Evolutionary conservation across 2,329 filamentous ascomycete genomes (phyloP), one percentile per base, ranked within the genome.

Genomic region (Nannizziopsis arthrosporioides): DNA sequence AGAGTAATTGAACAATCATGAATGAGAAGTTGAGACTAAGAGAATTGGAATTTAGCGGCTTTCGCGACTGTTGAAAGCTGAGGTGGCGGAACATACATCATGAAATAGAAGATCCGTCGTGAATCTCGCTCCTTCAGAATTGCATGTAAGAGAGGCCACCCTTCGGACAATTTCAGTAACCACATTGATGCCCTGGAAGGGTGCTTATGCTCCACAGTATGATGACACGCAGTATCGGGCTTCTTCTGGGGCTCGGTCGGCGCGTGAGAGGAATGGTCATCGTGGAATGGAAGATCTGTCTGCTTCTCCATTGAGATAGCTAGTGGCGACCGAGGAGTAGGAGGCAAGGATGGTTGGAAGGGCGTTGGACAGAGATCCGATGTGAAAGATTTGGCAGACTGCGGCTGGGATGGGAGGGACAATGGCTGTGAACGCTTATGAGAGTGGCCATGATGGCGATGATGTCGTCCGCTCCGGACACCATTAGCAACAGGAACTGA

Each of bases 101-200:
- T 94, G 58, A 96, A 98, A 67, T 98, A 98, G 56, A 94, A 93
- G 54, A 98, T 96, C 39, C 90, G 80, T 50, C 92, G 78, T 12
- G 90, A 96, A 63, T 98, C 90, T 59, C 87, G 88, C 60, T 96
- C 90, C 11, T 82, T 79, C 58, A 98, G 69, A 50, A 98, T 87
- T 46, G 86, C 83, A 61, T 95, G 81, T 14, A 95, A 59, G 31
- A 96, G 73, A 0, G 90, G 89, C 62, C 82, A 86, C 19, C 73
- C 73, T 42, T 82, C 75, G 9, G 81, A 82, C 47, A 77, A 74
- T 0, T 75, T 74, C n/a, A 96, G 72, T 2, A 96, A 64, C 48
- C 82, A 75, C 11, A 74, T 77, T 0, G 90, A 94, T 35, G 94
- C 72, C 41, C 68, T 72, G 0, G 87, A 93, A 36, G 78, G 73